Conservation (phyloP, 2,329 filamentous ascomycete genomes). For the Teratosphaeria nubilosa region DNA sequence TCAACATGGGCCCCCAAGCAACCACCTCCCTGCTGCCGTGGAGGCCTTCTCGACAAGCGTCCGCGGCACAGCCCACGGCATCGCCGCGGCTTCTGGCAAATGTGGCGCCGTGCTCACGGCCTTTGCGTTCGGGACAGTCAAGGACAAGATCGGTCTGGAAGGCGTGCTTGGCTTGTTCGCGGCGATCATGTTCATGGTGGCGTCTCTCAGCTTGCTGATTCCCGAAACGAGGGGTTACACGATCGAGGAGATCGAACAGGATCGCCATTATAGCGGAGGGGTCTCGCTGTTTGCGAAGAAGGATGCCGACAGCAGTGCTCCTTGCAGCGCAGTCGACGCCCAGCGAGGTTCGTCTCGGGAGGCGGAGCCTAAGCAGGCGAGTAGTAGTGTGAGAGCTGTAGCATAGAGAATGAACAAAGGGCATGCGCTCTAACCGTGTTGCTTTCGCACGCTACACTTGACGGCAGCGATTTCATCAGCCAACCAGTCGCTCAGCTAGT, state of each 20-base stretch:
- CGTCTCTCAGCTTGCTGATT: not conserved
- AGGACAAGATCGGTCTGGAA: conserved; percentile 1
- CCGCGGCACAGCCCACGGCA: conserved; percentile 42
- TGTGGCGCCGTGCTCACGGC: conserved; percentile 38
- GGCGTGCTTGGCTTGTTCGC: conserved; percentile 1
- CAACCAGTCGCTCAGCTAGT: no score
- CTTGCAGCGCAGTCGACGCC: not conserved
- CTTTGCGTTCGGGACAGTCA: conserved; percentile 22
- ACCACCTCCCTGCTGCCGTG: conserved; percentile 29
- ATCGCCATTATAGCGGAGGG: not conserved
- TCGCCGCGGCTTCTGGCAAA: conserved; percentile 43
- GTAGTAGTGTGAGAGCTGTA: not conserved
- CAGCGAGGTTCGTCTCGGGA: not conserved
- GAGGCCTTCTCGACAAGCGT: conserved; percentile 48
- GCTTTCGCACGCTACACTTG: no score
- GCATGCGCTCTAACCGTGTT: no score
- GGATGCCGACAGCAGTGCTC: not conserved
- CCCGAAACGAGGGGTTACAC: conserved; percentile 3
- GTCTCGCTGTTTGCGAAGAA: not conserved
- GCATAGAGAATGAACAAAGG: no score
- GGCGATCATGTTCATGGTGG: conserved; percentile 2
- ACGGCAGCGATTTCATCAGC: no score
- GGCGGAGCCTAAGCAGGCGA: not conserved
- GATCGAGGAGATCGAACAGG: conserved; percentile 3
- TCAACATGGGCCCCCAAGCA: conserved; percentile 34